A percentile compares a stretch with the other conserved stretches of the same genome.
These are phyloP conservation scores for Aschersonia sp. DNA, from an alignment of 2,329 filamentous ascomycete genomes.

Conservation along the genomic window DNA sequence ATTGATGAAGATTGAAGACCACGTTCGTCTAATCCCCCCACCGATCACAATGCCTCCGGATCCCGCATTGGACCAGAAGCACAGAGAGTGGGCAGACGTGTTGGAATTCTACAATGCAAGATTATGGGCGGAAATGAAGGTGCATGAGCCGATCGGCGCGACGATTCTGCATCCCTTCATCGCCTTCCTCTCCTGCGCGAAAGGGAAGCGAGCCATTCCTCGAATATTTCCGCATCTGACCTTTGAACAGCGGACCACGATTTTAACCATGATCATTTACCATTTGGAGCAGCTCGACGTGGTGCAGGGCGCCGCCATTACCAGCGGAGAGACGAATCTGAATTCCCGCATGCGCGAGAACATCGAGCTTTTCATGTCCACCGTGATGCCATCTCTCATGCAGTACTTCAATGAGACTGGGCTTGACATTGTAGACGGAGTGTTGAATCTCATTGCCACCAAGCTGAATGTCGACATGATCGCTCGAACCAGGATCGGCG, in stretches of 20 bases:
- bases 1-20: slow-evolving; percentile 88
- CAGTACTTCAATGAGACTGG: slow-evolving; percentile 83
- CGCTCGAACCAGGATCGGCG: slow-evolving; percentile 73
- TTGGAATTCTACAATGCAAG: slow-evolving; percentile 60
- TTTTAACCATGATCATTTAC: slow-evolving; percentile 89
- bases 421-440: slow-evolving; percentile 78
- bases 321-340: slow-evolving; percentile 55
- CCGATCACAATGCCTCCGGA: slow-evolving; percentile 41
- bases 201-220: slow-evolving; percentile 92
- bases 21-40: slow-evolving; percentile 64
- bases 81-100: slow-evolving; percentile 54
- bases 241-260: slow-evolving; percentile 84
- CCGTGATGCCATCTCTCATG: slow-evolving; percentile 83
- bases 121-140: slow-evolving; percentile 78
- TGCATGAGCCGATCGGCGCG: slow-evolving; percentile 76
- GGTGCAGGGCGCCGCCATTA: slow-evolving; percentile 64
- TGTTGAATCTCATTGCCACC: slow-evolving; percentile 73
- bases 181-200: slow-evolving; percentile 82
- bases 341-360: slow-evolving; percentile 73
- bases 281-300: slow-evolving; percentile 89
- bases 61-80: slow-evolving; percentile 54
- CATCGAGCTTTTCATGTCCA: slow-evolving; percentile 76
- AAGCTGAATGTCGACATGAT: slow-evolving; percentile 75
- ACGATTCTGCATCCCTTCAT: slow-evolving; percentile 86
- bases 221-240: slow-evolving; percentile 90